These are phyloP conservation scores for Serpula lacrymans DNA, from an alignment of 768 basidiomycete genomes.

Conservation along the genomic window DNA sequence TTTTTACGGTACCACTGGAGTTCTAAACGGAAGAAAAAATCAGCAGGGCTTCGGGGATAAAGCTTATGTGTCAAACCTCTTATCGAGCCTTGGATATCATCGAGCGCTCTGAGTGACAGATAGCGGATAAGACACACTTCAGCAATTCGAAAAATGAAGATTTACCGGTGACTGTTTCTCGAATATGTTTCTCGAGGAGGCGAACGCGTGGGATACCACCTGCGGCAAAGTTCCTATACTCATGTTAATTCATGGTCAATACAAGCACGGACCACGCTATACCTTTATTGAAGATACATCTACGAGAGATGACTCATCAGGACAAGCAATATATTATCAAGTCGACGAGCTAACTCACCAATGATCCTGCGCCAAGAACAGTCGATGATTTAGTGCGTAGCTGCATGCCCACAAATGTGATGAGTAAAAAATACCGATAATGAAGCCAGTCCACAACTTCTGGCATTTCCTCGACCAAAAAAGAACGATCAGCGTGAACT, in stretches of 20 bases:
- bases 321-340: conserved; percentile 1
- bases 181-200: conserved; percentile 19
- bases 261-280: neutral
- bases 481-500: conserved; percentile 76
- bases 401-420: conserved; percentile 13
- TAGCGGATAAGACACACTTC: conserved; percentile 1
- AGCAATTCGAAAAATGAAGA: conserved; percentile 2
- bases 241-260: conserved; percentile 1
- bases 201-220: conserved; percentile 57
- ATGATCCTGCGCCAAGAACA: conserved; percentile 49
- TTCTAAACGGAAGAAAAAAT: conserved; percentile 41
- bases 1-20: conserved; percentile 76
- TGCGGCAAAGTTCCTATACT: conserved; percentile 62
- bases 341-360: conserved; percentile 42
- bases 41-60: neutral
- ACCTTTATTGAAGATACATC: conserved; percentile 87
- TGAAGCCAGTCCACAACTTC: conserved; percentile 75
- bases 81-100: conserved; percentile 79
- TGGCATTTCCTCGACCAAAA: conserved; percentile 78
- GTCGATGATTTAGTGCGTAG: conserved; percentile 7
- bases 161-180: conserved; percentile 58
- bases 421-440: conserved; percentile 52
- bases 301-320: conserved; percentile 22
- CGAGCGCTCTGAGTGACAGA: conserved; percentile 57
- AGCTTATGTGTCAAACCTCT: conserved; percentile 40